These are phyloP conservation scores for Craterostigma plantagineum DNA, from an alignment of 257 asterid species.

Conservation along the genomic window DNA sequence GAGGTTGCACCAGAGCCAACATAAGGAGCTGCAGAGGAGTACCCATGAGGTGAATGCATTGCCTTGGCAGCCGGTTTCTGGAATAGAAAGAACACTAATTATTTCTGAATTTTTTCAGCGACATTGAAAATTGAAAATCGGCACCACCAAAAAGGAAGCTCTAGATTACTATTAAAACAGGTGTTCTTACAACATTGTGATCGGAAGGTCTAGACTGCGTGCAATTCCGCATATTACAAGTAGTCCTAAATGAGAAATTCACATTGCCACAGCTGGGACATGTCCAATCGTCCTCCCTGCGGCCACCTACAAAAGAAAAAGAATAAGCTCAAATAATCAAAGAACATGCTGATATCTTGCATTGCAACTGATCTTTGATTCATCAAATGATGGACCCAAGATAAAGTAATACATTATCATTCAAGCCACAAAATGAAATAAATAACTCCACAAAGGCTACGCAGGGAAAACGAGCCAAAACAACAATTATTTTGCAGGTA, in stretches of 20 bases:
- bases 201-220: conserved; percentile 81
- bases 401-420: no score
- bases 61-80: conserved; percentile 49
- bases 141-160: no score
- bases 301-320: conserved; percentile 43
- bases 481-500: no score
- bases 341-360: no score
- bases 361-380: no score
- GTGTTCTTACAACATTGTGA: conserved; percentile 38
- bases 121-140: no score
- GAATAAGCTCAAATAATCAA: neutral
- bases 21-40: conserved; percentile 39
- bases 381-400: no score
- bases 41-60: conserved; percentile 44
- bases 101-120: no score
- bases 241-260: conserved; percentile 76
- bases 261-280: conserved; percentile 83
- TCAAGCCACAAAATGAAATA: no score
- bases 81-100: neutral
- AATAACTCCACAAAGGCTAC: no score
- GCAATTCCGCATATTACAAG: conserved; percentile 81
- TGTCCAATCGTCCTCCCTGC: conserved; percentile 93
- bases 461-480: no score
- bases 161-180: no score
- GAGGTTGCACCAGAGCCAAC: conserved; percentile 53